Base-by-base conservation (phyloP, 331 rosid species). In the Stylosanthes scabra region DNA sequence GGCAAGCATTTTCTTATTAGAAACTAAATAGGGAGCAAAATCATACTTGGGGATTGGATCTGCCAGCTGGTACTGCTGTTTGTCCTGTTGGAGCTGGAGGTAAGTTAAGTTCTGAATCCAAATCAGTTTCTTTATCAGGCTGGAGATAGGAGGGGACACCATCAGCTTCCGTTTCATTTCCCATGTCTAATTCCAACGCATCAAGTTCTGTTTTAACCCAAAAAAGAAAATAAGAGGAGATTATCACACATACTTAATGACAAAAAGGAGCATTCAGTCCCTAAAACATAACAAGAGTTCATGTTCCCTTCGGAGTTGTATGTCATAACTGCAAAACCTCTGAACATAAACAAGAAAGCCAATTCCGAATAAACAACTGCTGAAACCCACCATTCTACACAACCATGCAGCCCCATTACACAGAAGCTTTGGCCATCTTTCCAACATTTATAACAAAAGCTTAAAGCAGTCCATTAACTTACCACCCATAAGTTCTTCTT, bases 401-500 rank as follows among this genome's bases (percentile, higher is more conserved):
- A 56, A 27, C 73, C 14, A 4, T 39, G 25, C 10, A 73, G 56
- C 58, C 58, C 44, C 70, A 5, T 59, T 56, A 64, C 37, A 11
- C 37, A 57, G 54, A 28, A 56, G 47, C 41, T 51, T 49, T 57
- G 28, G 37, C 62, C 68, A 16, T 39, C 74, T 70, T 39, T 13
- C 34, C 34, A 64, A 25, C 70, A 75, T 62, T 66, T 4, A 75
- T 51, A 47, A 27, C 44, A 69, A 73, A 66, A 63, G 71, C 37
- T 42, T 63, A 77, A 64, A 78, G 37, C 67, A 58, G 49, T 8
- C n/a, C 61, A 14, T 55, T 41, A 73, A 66, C 97, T 81, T 87
- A 92, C 99, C 99, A 61, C 97, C 98, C 97, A 95, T 84, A 65
- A 95, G 96, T 4, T 95, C 97, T 2, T 95, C 97, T 86, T 90